Base-by-base conservation (phyloP, 75 land plant genomes). In the Azolla pinnata region DNA sequence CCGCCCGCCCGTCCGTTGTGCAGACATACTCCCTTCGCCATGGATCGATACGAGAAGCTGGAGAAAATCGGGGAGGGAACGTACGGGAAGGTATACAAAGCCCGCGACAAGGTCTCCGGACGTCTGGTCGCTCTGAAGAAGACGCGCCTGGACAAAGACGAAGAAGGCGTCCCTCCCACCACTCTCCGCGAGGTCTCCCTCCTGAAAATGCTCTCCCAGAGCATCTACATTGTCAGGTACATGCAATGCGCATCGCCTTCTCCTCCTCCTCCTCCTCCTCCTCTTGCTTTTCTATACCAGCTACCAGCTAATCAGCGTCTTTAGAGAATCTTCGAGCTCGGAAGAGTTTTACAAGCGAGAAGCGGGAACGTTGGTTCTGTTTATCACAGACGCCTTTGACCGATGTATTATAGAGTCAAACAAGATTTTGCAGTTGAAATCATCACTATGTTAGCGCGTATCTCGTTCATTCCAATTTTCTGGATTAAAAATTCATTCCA, bases 131-230 rank as follows among this genome's bases (percentile, higher is more conserved):
- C 89, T 31, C 73, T 85, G 42, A 85, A 85, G 86, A 85, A 85
- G 71, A 79, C 89, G 33, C 57, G 90, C 33, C 68, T 86, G 24
- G 90, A 86, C 31, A 79, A 77, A 60, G 87, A 83, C 63, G 87
- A 80, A 54, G 89, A 88, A 64, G 93, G 97, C 17, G 76, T 87
- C 16, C 95, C 97, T 31, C 87, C 93, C 32, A 91, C 88, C 28
- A 80, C 89, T 8, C 84, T 91, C 44, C 86, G 97, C 27, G 93
- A 91, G 73, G 68, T 91, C 62, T 87, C 92, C 14, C 75, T 91
- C 33, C 84, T 91, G 58, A 83, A 88, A 45, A 71, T 84, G 82
- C 93, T 91, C 32, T 88, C 97, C 16, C 78, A 80, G 26, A 68
- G 69, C 65, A 70, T 86, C 20, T 71, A 88, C 64, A 59, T 88